Percentiles rank a stretch among this genome's conserved stretches.
phyloP scores from a whole-genome alignment of 2,329 filamentous ascomycete genomes.

The Stachybotrys chlorohalonatus region DNA sequence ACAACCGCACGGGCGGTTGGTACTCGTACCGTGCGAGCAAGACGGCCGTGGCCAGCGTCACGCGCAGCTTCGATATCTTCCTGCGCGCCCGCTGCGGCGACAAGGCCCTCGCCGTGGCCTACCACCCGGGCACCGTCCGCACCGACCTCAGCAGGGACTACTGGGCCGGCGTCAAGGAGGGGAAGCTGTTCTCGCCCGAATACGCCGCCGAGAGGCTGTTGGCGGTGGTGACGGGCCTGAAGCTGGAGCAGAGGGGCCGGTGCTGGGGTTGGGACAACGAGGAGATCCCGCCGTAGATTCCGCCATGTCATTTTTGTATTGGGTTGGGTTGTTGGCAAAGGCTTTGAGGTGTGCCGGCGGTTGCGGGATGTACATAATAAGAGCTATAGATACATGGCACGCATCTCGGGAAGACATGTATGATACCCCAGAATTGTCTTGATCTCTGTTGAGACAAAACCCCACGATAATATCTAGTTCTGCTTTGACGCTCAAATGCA shows the following conservation, averaged over 20 bases:
- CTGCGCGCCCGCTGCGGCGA: conserved; percentile 47
- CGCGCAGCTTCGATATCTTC: conserved; percentile 63
- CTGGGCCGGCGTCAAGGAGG: conserved; percentile 54
- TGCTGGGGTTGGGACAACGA: conserved; percentile 64
- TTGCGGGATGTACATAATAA: too few species aligned
- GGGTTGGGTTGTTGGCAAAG: too few species aligned
- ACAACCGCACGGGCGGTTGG: conserved; percentile 71
- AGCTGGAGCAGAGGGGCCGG: conserved; percentile 44
- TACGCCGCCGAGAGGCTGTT: conserved; percentile 58
- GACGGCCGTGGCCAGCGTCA: conserved; percentile 61
- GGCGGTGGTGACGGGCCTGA: conserved; percentile 44
- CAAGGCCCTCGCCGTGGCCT: conserved; percentile 56
- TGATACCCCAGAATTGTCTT: not conserved
- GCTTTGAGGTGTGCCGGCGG: too few species aligned
- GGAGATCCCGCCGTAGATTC: conserved; percentile 46
- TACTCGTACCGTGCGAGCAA: conserved; percentile 74
- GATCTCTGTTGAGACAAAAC: not conserved
- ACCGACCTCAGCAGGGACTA: conserved; percentile 66
- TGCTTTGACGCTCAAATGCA: not conserved
- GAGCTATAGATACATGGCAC: too few species aligned
- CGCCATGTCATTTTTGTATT: too few species aligned
- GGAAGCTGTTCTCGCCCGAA: conserved; percentile 56
- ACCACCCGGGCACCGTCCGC: conserved; percentile 76
- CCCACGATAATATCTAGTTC: not conserved
- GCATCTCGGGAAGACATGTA: too few species aligned